These are phyloP conservation scores for Rutstroemia sydowiana DNA, from an alignment of 2,329 filamentous ascomycete genomes.

Conservation along the genomic window DNA sequence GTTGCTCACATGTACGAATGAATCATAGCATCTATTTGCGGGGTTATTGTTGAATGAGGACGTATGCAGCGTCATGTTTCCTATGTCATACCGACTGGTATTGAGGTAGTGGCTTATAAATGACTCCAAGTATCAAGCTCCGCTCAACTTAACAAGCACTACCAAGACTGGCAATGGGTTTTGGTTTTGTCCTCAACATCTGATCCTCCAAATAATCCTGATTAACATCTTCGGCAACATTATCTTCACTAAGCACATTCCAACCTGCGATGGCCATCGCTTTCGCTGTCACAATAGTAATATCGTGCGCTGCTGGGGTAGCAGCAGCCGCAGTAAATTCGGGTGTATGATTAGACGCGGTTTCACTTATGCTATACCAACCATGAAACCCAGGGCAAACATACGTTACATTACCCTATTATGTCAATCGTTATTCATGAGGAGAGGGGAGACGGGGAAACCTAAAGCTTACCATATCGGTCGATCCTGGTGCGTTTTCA, in stretches of 20 bases:
- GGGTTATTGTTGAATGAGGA: no score
- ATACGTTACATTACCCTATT: slow-evolving; percentile 53
- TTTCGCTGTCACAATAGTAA: slow-evolving; percentile 20
- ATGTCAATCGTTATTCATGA: slow-evolving; percentile 35
- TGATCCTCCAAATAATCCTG: slow-evolving; percentile 31
- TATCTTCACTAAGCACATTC: slow-evolving; percentile 38
- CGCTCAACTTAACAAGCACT: background rate
- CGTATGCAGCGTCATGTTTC: no score
- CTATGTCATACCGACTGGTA: no score
- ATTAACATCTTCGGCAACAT: slow-evolving; percentile 37
- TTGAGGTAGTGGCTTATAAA: no score
- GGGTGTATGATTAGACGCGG: slow-evolving; percentile 44
- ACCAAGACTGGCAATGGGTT: background rate
- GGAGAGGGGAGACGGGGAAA: slow-evolving; percentile 10
- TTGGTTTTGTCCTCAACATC: background rate
- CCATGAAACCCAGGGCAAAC: slow-evolving; percentile 47
- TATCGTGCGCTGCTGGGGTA: slow-evolving; percentile 22
- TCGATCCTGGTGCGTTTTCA: slow-evolving; percentile 15
- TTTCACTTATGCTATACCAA: slow-evolving; percentile 43
- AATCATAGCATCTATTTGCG: no score
- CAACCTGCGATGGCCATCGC: slow-evolving; percentile 37
- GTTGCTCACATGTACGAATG: no score
- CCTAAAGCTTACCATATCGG: slow-evolving; percentile 16
- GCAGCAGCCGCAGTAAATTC: slow-evolving; percentile 34
- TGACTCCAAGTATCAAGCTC: no score